phyloP scores from a whole-genome alignment of 2,329 filamentous ascomycete species.

The Fusarium sp. region DNA sequence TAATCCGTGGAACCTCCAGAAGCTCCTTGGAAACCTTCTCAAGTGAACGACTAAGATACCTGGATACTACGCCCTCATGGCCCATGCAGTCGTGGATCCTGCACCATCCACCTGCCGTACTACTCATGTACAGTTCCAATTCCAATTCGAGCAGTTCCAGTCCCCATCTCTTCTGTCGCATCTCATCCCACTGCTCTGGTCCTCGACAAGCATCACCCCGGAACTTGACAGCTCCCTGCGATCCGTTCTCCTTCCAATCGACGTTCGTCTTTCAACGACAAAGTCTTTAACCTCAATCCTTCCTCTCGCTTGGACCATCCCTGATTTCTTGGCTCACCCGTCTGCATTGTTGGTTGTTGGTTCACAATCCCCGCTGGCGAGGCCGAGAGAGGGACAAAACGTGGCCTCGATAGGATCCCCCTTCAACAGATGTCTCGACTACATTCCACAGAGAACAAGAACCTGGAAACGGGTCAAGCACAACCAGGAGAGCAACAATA shows the following conservation, averaged over 20 bases:
- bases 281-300: constrained; percentile 13
- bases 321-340: too few species aligned
- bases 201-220: constrained; percentile 44
- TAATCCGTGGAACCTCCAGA: not conserved
- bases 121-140: constrained; percentile 8
- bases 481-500: constrained; percentile 17
- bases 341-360: not conserved
- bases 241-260: constrained; percentile 25
- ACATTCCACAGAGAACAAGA: not conserved
- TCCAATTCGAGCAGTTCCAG: not conserved
- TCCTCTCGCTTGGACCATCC: constrained; percentile 10
- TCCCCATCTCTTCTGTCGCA: constrained; percentile 4
- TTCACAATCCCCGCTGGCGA: constrained; percentile 17
- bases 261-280: constrained; percentile 10
- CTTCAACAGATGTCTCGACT: constrained; percentile 13
- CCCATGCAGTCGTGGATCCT: not conserved
- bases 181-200: constrained; percentile 43
- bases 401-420: constrained; percentile 41
- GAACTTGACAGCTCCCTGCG: constrained; percentile 15
- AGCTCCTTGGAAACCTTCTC: not conserved
- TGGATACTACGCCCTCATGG: not conserved
- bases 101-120: not conserved
- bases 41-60: not conserved
- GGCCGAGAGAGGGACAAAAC: constrained; percentile 22
- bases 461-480: constrained; percentile 10